Base-by-base conservation (phyloP, 805 yeast species). In the Tetrapisispora taiwanensis region DNA sequence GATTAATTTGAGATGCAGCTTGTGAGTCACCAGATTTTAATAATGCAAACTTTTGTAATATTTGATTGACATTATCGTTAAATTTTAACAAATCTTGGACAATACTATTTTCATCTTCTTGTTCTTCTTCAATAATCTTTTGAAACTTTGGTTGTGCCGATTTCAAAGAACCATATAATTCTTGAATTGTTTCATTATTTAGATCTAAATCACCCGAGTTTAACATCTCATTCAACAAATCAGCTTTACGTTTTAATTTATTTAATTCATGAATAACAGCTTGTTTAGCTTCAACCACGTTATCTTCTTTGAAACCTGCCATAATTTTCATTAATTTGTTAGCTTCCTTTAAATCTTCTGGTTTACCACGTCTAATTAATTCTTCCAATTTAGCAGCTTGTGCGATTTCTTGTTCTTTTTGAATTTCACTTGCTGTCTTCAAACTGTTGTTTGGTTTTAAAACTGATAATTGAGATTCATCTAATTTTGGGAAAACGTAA, bases 351-450 rank as follows among this genome's bases (percentile, higher is more conserved):
- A 92, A 75, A 66, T 92, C 99, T 50, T 81, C 84, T 7, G 98
- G 97, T 62, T 85, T 83, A 35, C 97, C 98, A 55, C 97, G 76
- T 66, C 97, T 80, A 49, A 92, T 84, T 49, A 92, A 73, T 64
- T 92, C 98, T 66, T 92, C 98, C 51, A 92, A 74, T 67, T 92
- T 92, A 15, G 98, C 97, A 50, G 85, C 76, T 59, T 89, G 96
- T 1, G 94, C 97, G 41, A 87, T 71, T 46, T 85, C 81, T 66
- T 92, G 98, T 62, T 92, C 99, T 51, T 80, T 78, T 66, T 86
- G 95, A 46, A 92, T 73, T 57, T 92, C 98, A 48, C 84, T 90
- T 41, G 89, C 78, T 2, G 95, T 79, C 64, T 87, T 86, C 59
- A 89, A 74, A 53, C 79, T 80, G 53, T 88, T 97, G 41, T 84